These are phyloP conservation scores for Saccharomycopsis javanensis DNA, from an alignment of 805 yeast species.

Conservation along the genomic window DNA sequence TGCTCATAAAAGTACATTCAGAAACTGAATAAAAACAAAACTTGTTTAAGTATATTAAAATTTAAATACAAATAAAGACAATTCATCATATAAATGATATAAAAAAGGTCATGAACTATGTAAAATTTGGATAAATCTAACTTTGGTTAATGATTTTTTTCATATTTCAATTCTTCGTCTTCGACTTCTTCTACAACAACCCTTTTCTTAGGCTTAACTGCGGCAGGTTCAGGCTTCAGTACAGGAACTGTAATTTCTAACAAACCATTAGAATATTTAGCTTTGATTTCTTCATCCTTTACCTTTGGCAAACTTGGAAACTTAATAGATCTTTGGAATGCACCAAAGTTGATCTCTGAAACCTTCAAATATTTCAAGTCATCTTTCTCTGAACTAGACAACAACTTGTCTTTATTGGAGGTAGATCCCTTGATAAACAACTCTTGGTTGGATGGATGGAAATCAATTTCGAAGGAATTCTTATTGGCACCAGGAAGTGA, in stretches of 20 bases:
- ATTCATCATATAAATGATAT: background rate
- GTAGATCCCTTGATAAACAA: conserved; percentile 38
- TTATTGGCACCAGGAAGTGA: conserved; percentile 53
- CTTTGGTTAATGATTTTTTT: conserved; percentile 20
- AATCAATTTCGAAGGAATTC: conserved; percentile 44
- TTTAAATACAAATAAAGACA: no score
- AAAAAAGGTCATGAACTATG: background rate
- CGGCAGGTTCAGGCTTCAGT: conserved; percentile 25
- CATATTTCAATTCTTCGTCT: conserved; percentile 37
- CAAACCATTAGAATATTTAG: conserved; percentile 43
- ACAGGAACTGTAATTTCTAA: conserved; percentile 45
- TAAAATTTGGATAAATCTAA: background rate
- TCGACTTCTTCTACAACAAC: conserved; percentile 40
- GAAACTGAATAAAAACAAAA: no score
- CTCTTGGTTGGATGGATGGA: conserved; percentile 48
- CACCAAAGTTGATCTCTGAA: conserved; percentile 47
- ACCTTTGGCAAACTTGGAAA: conserved; percentile 46
- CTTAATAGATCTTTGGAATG: conserved; percentile 46
- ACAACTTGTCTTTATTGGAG: conserved; percentile 20
- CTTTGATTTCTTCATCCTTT: conserved; percentile 43
- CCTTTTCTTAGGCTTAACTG: conserved; percentile 34
- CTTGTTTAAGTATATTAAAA: no score
- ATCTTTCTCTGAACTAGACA: conserved; percentile 22
- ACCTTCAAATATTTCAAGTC: conserved; percentile 34
- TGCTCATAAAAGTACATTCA: no score